Base-by-base conservation (phyloP, 768 basidiomycete genomes). In the Paxillus rubicundulus region DNA sequence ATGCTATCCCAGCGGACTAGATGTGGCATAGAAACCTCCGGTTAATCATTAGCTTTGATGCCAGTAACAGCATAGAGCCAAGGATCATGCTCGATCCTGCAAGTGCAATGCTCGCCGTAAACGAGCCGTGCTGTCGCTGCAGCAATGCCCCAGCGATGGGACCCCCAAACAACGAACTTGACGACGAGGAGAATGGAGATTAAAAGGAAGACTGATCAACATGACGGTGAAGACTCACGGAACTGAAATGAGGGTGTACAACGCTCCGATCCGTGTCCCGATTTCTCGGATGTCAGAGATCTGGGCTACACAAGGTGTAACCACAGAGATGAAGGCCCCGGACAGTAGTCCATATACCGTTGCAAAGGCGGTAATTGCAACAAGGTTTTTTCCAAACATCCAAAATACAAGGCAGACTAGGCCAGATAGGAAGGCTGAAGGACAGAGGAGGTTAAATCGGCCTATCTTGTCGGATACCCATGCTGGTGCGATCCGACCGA, bases 281-380 rank as follows among this genome's bases (percentile, higher is more conserved):
- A 86, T 79, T 60, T 81, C 77, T 8, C 71, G 60, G 18, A 78
- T 69, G 36, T 85, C 76, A 32, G 84, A 84, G 47, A 87, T 84
- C 59, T 84, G 82, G 18, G 77, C 83, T 20, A 89, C 77, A 59
- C 85, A 87, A 0, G 86, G 85, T 10, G 79, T 83, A 55, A 88
- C 67, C 37, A 87, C 75, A 34, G 84, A 81, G 43, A 86, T 82
- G 68, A 87, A 83, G 9, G 84, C 82, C 5, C 87, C 86, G 0
- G 81, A 84, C 45, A 80, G 74, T 71, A 87, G 78, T 0, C 87
- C 87, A 59, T 83, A 89, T 0, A 77, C 37, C 1, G 71, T 72
- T 2, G 84, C 77, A 49, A 86, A 87, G 14, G 75, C 52, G 59
- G 79, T 72, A 37, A 86, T 64, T 40, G 72, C 55, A 7, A 62